phyloP scores from a whole-genome alignment of 2,329 filamentous ascomycete species.

The Talaromyces verruculosus region DNA sequence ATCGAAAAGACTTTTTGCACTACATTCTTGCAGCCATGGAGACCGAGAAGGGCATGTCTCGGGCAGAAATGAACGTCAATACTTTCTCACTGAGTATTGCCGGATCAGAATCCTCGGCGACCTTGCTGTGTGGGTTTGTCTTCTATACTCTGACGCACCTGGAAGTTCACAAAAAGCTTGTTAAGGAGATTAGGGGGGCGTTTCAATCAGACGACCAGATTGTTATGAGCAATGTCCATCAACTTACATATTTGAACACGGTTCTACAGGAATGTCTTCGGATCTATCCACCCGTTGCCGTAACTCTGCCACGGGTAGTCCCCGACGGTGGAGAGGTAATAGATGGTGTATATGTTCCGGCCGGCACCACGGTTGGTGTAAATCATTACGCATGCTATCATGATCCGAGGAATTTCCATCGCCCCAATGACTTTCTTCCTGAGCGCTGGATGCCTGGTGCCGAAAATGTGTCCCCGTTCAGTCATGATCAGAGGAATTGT shows the following conservation, averaged over 20 bases:
- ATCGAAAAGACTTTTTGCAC: slow-evolving; percentile 24
- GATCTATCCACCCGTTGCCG: slow-evolving; percentile 44
- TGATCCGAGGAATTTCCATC: slow-evolving; percentile 24
- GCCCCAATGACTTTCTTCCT: slow-evolving; percentile 25
- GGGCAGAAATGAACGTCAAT: slow-evolving; percentile 19
- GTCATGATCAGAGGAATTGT: neutral
- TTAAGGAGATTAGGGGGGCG: neutral
- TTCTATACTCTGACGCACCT: slow-evolving; percentile 37
- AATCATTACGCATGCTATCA: slow-evolving; percentile 35
- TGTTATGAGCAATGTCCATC: slow-evolving; percentile 26
- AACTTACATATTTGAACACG: slow-evolving; percentile 50
- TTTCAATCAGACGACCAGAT: slow-evolving; percentile 41
- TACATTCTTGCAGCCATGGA: slow-evolving; percentile 20
- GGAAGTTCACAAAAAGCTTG: neutral
- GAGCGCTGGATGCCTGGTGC: slow-evolving; percentile 43
- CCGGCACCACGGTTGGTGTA: slow-evolving; percentile 41
- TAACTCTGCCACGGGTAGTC: slow-evolving; percentile 9
- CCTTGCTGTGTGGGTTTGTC: slow-evolving; percentile 39
- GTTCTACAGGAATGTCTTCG: slow-evolving; percentile 51
- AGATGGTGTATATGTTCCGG: slow-evolving; percentile 24
- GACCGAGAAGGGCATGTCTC: slow-evolving; percentile 20
- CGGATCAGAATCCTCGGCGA: slow-evolving; percentile 47
- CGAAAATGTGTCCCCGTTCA: neutral
- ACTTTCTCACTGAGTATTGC: slow-evolving; percentile 33
- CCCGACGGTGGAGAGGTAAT: slow-evolving; percentile 19